Base-by-base conservation (phyloP, 805 yeast species). In the Peterozyma toletana region DNA sequence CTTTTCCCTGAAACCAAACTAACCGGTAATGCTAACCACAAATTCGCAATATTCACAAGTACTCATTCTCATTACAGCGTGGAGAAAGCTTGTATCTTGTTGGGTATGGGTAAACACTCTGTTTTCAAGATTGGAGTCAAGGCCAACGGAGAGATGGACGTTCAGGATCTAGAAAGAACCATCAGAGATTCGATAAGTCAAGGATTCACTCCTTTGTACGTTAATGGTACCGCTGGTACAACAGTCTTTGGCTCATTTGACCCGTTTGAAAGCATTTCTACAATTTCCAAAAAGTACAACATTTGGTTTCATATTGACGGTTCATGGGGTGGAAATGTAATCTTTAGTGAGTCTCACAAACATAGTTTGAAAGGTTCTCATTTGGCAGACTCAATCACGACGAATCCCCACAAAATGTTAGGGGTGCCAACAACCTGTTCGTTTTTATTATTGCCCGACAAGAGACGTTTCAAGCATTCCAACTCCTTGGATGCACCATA, bases 291-390 rank as follows among this genome's bases (percentile, higher is more conserved):
- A 44, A 67, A 68, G 45, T 57, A 80, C 59, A 59, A 70, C n/a
- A 41, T 78, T 7, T 87, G 95, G 91, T 74, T 84, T 56, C 96
- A 86, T 59, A 75, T 86, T 35, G 96, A 86, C 62, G 96, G 93
- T 1, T 84, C 93, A 6, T 86, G 95, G 95, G 96, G 96, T 31
- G 96, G 91, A 9, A 87, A 87, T 53, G 80, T 83, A 9, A 70
- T 85, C 0, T 87, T 86, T 64, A 79, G 87, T 36, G 52, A 59
- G 0, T 64, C 50, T 10, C 75, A 78, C 43, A 59, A 55, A 36
- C 39, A 59, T 44, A 71, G 73, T 50, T 59, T 86, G 48, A 56
- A 60, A 14, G 96, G 96, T 1, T 59, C 75, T 30, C 74, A 83
- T 36, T 56, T 70, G 16, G 95, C 93, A 1, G 77, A 86, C 59